Conservation (phyloP, 208 protist species). For the Leishmania lainsoni region DNA sequence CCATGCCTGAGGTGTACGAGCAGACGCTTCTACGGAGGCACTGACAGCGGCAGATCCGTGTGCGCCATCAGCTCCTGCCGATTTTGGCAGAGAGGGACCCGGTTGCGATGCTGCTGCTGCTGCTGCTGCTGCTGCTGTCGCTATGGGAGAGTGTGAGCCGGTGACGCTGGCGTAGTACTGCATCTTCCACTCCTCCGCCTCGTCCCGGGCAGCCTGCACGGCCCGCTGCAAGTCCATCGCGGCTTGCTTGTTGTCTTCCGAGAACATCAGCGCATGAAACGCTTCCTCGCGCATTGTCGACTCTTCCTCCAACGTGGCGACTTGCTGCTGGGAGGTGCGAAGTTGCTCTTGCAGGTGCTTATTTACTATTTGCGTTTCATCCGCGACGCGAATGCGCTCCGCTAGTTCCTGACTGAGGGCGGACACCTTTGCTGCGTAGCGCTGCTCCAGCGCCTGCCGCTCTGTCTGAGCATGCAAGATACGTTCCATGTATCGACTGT, state of each 20-base stretch:
- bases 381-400: slow-evolving; percentile 33
- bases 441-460: slow-evolving; percentile 50
- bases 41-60: not conserved
- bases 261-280: slow-evolving; percentile 63
- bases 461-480: slow-evolving; percentile 51
- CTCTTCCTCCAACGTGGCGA: slow-evolving; percentile 59
- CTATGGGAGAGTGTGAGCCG: not conserved
- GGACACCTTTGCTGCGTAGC: slow-evolving; percentile 44
- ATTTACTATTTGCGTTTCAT: slow-evolving; percentile 29
- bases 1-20: slow-evolving; percentile 17
- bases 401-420: slow-evolving; percentile 61
- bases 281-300: slow-evolving; percentile 66
- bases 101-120: not conserved
- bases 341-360: slow-evolving; percentile 36
- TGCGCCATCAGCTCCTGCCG: not conserved
- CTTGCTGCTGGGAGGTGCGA: slow-evolving; percentile 25
- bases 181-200: slow-evolving; percentile 54
- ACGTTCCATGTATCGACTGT: slow-evolving; percentile 38
- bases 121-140: not conserved
- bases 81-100: not conserved
- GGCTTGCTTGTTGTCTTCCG: slow-evolving; percentile 60
- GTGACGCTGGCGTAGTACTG: slow-evolving; percentile 36
- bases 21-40: not conserved
- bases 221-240: slow-evolving; percentile 55
- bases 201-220: slow-evolving; percentile 47